Evolutionary conservation across 2,329 filamentous ascomycete genomes (phyloP).

Genomic region (Claviceps arundinis): DNA sequence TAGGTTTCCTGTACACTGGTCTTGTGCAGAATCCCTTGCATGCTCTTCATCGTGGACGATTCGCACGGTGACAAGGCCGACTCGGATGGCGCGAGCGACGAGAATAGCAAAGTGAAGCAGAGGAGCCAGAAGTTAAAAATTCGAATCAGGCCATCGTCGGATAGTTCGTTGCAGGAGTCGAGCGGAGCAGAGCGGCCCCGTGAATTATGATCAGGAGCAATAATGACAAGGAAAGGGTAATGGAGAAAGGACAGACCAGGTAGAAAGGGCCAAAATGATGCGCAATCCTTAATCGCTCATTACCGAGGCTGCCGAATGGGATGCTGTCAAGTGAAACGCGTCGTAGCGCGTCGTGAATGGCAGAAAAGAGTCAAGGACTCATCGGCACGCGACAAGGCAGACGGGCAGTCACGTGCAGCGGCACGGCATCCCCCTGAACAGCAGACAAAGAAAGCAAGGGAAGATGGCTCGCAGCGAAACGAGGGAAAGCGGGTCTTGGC

Average conservation of each 20-base stretch:
- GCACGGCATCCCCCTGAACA: not conserved
- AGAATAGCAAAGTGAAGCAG: not conserved
- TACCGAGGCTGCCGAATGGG: not conserved
- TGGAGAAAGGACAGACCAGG: not conserved
- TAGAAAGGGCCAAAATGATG: not conserved
- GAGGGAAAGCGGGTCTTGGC: not conserved
- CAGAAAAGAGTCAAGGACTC: too few species aligned
- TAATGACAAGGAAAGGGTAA: not conserved
- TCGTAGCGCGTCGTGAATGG: not conserved
- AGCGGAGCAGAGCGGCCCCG: not conserved
- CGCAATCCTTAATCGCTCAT: not conserved
- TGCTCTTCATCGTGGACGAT: conserved; percentile 22
- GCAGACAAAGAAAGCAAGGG: not conserved
- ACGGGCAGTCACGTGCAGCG: conserved; percentile 15
- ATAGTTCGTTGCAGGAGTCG: not conserved
- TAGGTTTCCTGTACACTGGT: conserved; percentile 37
- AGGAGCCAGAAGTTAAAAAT: not conserved
- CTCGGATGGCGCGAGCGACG: not conserved
- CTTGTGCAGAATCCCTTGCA: conserved; percentile 31
- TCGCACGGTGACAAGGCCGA: not conserved
- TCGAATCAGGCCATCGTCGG: not conserved
- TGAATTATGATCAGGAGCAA: too few species aligned
- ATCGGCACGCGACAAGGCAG: not conserved
- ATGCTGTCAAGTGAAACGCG: too few species aligned
- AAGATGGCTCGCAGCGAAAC: not conserved